Percentiles rank a stretch among this genome's conserved stretches.
Evolutionary conservation across 108 stramenopile genomes (phyloP).

Genomic region (Conticribra guillardii): DNA sequence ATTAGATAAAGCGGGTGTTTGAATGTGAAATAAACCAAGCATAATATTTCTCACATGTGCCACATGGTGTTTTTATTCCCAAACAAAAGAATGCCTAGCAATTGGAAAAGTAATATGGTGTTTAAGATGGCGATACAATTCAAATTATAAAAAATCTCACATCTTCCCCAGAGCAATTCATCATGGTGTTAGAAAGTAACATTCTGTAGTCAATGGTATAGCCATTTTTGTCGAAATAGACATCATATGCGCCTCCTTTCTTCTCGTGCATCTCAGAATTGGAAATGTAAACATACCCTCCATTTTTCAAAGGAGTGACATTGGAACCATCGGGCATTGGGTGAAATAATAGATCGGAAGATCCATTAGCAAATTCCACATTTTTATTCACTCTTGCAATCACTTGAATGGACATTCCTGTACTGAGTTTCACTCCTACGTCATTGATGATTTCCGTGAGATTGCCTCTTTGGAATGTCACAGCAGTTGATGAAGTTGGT

Average conservation of each 20-base stretch:
- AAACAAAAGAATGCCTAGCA: too few relatives aligned
- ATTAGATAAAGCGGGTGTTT: too few relatives aligned
- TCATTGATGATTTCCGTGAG: neutral
- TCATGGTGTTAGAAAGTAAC: slow-evolving; percentile 24
- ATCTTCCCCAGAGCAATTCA: slow-evolving; percentile 45
- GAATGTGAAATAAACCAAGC: too few relatives aligned
- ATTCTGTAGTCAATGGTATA: slow-evolving; percentile 33
- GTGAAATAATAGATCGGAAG: slow-evolving; percentile 2
- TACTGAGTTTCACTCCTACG: slow-evolving; percentile 6
- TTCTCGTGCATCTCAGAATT: slow-evolving; percentile 41
- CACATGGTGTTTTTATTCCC: too few relatives aligned
- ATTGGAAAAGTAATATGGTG: too few relatives aligned
- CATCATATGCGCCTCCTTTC: slow-evolving; percentile 38
- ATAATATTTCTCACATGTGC: too few relatives aligned
- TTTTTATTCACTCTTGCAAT: neutral
- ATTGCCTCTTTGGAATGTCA: slow-evolving; percentile 6
- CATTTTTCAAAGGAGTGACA: slow-evolving; percentile 20
- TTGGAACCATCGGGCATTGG: slow-evolving; percentile 22
- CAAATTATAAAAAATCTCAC: too few relatives aligned
- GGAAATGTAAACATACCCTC: slow-evolving; percentile 52
- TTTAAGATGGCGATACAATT: too few relatives aligned
- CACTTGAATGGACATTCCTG: slow-evolving; percentile 3
- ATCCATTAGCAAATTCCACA: neutral
- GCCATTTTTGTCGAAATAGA: slow-evolving; percentile 41
- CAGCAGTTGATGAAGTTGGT: neutral